These are phyloP conservation scores for Echinosophora koreensis DNA, from an alignment of 306 rosid genomes.

Conservation along the genomic window DNA sequence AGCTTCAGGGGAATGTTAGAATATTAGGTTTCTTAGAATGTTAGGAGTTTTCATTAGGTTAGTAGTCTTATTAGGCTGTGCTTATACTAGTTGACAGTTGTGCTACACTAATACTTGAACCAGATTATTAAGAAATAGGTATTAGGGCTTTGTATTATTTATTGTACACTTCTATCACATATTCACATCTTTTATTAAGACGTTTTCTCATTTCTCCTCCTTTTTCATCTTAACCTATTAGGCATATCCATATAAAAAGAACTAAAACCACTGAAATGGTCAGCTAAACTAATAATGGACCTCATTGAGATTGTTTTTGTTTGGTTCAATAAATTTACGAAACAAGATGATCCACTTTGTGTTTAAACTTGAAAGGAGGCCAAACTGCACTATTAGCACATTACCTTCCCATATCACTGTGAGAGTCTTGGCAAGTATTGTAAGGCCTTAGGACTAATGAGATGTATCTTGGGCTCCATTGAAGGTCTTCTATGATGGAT, in stretches of 20 bases:
- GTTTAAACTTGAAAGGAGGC: not conserved
- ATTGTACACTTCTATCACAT: not conserved
- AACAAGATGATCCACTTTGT: not conserved
- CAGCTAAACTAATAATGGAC: constrained; percentile 1
- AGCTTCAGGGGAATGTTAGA: not conserved
- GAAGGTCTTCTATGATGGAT: constrained; percentile 15
- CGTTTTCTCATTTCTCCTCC: not conserved
- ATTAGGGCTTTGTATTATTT: not conserved
- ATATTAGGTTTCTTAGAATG: not conserved
- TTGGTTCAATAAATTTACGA: not conserved
- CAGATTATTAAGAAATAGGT: not conserved
- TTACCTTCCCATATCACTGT: not conserved
- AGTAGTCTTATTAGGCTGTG: not conserved
- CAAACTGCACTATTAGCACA: not conserved
- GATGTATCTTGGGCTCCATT: not conserved
- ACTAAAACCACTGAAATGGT: not conserved
- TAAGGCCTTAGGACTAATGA: constrained; percentile 20
- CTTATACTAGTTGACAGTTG: not conserved
- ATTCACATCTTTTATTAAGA: not conserved
- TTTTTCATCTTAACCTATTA: not conserved
- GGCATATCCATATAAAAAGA: not conserved
- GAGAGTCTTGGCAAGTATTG: not conserved
- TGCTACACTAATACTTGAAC: not conserved
- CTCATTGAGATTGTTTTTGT: not conserved
- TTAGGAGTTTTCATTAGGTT: constrained; percentile 11